Evolutionary conservation across 805 yeast genomes (phyloP), one percentile per base, ranked within the genome.

Genomic region (Cyberlindnera saturnus): DNA sequence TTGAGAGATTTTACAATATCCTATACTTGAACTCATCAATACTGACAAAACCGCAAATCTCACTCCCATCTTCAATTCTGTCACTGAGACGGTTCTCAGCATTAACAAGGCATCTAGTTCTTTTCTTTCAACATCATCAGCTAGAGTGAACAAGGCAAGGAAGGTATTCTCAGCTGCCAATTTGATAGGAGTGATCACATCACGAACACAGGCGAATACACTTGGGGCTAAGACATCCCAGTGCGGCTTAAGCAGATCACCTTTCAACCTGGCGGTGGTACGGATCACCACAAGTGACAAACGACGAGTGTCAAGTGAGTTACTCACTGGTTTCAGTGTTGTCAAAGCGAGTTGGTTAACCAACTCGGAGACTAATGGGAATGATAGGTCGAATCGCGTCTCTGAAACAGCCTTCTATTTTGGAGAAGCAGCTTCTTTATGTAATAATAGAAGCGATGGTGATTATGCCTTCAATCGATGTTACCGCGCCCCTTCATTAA

Each of bases 81-180:
- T 89, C 97, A 56, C 91, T 20, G 3, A 23, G 28, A 23, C 4
- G 28, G 75, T 59, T 88, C 96, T 88, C 96, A 38, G 87, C 89
- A 57, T 91, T 98, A 18, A 83, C 78, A 49, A 91, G 73, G 0
- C 96, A 85, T 63, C 97, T 76, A 32, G 79, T 59, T 54, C 20
- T 64, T 1, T 62, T 65, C 74, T 60, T 16, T 70, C 67, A 10
- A 66, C 75, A 49, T 85, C 95, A 23, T 82, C 86, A 29, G 86
- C 82, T 52, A 91, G 67, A 38, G 75, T 70, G 64, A 89, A 83
- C 15, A 87, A 59, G 2, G 86, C 77, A 51, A 90, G 61, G 61
- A 75, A 89, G 0, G 95, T 88, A 67, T 87, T 87, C 62, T 91
- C 99, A 6, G 96, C 96, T 1, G 97, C 96, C 48, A 91, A 71